These are phyloP conservation scores for Cyberlindnera euphorbiiphila DNA, from an alignment of 805 yeast genomes.

Conservation along the genomic window DNA sequence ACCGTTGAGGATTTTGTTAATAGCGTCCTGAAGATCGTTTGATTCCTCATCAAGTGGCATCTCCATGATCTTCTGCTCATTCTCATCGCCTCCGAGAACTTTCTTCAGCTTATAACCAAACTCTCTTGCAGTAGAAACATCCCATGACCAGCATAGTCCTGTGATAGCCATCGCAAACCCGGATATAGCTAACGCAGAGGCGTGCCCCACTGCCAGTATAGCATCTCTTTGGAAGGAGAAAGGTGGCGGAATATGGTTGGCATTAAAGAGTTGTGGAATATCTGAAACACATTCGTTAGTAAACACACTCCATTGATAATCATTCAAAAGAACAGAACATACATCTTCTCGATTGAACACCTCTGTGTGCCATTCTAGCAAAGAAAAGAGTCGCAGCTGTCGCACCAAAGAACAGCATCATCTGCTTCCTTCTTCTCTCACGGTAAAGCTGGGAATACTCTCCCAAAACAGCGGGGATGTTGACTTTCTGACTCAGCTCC, in stretches of 20 bases:
- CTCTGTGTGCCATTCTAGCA: conserved; percentile 70
- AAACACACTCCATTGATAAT: not conserved
- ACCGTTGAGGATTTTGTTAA: conserved; percentile 47
- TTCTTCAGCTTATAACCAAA: conserved; percentile 67
- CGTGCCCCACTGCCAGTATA: conserved; percentile 76
- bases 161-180: conserved; percentile 68
- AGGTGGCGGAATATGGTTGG: conserved; percentile 83
- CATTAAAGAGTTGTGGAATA: conserved; percentile 72
- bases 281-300: too few species aligned
- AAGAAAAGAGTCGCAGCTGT: conserved; percentile 69
- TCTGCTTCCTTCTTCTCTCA: conserved; percentile 62
- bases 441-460: conserved; percentile 17
- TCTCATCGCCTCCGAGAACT: conserved; percentile 64
- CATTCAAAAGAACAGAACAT: not conserved
- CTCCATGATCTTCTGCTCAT: conserved; percentile 41
- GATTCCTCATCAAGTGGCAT: conserved; percentile 59
- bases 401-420: conserved; percentile 67
- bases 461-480: conserved; percentile 16
- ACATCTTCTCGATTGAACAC: conserved; percentile 61
- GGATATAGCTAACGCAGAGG: conserved; percentile 69
- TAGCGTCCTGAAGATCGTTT: conserved; percentile 48
- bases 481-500: conserved; percentile 3
- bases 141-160: conserved; percentile 78
- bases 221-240: conserved; percentile 81
- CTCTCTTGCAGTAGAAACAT: conserved; percentile 64